Evolutionary conservation across 148 eudicot species (phyloP), one percentile per base, ranked within the genome.

Genomic region (Chenopodium album): DNA sequence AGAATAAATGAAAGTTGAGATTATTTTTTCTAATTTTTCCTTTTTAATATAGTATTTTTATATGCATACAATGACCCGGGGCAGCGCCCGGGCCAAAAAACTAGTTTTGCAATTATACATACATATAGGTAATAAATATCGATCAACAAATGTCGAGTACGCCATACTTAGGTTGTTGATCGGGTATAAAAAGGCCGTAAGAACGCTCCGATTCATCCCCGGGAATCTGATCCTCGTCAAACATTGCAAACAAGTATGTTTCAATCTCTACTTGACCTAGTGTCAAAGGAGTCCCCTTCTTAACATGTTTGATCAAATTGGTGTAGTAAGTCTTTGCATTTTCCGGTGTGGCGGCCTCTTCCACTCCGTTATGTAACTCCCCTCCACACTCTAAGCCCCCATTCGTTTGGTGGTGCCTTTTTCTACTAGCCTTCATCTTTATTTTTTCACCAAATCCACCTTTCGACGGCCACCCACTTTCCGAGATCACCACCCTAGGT

Each of bases 291-390:
- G 79, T 78, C 71, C 87, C 89, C 32, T 78, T 60, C 52, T 54
- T 83, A 13, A 87, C 87, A 83, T 85, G 84, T 0, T 78, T 48
- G 23, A 85, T 87, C 84, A 87, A 78, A 67, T 83, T 83, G 28
- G 47, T 80, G 16, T 78, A 70, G 59, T 83, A 87, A 37, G 81
- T 87, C 60, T 23, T 37, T 44, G 89, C 89, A 72, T 85, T 87
- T 2, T 78, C 77, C 28, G 19, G 4, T 0, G 66, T 46, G 9
- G 74, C 81, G 8, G 47, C 11, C 23, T 70, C 47, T 4, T 73
- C 44, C 44, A 5, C 44, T 41, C 44, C 8, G 7, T 41, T 84
- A 4, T 22, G 77, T 2, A 86, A 68, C 2, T 83, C 86, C 86
- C 86, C 85, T 17, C 88, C 68, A 76, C 75, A 66, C 52, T 47